Percentiles rank a stretch among this genome's conserved stretches.
Evolutionary conservation across 768 basidiomycete species (phyloP).

Genomic region (Lactarius evosmus): DNA sequence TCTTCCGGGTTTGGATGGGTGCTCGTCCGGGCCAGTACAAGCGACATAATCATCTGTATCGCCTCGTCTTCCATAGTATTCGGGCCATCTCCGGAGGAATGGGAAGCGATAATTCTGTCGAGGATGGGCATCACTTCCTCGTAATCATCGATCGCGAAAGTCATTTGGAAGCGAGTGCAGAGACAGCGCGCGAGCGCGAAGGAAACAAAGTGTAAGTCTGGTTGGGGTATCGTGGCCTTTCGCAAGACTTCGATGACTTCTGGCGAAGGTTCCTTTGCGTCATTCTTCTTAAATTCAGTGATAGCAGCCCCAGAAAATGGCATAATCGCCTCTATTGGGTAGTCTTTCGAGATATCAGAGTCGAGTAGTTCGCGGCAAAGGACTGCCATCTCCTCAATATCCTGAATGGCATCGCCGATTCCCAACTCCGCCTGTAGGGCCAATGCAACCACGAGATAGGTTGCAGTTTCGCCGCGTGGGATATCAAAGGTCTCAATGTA

Average conservation of each 20-base stretch:
- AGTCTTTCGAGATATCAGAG: neutral
- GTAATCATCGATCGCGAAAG: neutral
- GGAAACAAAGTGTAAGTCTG: neutral
- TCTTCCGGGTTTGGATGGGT: neutral
- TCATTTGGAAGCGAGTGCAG: neutral
- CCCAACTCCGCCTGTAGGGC: neutral
- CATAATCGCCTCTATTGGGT: neutral
- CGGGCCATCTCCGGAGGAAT: neutral
- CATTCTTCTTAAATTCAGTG: neutral
- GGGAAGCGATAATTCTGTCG: neutral
- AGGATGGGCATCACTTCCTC: neutral
- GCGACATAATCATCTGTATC: neutral
- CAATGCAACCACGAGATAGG: neutral
- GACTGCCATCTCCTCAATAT: neutral
- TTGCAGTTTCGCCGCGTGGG: neutral
- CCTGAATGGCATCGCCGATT: neutral
- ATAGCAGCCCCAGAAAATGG: neutral
- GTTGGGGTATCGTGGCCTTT: neutral
- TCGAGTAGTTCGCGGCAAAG: conserved; percentile 3
- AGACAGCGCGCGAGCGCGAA: neutral
- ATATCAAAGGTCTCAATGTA: neutral
- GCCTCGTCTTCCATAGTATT: neutral
- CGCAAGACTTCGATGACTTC: neutral
- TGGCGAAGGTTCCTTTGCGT: neutral
- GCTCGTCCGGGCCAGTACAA: neutral